Percentiles rank a stretch among this genome's conserved stretches.
Conservation (phyloP, 2,329 filamentous ascomycete genomes). For the Pseudocercospora macadamiae region DNA sequence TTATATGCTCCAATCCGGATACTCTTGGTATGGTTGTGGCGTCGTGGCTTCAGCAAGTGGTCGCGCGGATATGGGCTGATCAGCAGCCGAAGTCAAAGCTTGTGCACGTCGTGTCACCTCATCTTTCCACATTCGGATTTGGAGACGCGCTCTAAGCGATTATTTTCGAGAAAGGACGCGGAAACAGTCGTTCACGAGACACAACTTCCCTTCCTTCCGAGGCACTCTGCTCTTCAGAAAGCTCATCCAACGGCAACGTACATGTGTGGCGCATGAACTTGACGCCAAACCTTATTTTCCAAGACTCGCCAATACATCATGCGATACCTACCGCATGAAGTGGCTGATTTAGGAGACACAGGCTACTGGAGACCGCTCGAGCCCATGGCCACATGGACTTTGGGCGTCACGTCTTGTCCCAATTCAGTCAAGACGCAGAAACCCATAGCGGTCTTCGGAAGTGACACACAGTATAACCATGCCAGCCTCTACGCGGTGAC, state of each 20-base stretch:
- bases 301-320: too few relatives aligned
- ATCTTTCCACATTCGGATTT: not conserved
- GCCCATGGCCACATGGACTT: not conserved
- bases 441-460: too few relatives aligned
- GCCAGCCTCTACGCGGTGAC: not conserved
- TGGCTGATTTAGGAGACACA: not conserved
- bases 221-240: not conserved
- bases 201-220: too few relatives aligned
- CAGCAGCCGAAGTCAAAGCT: too few relatives aligned
- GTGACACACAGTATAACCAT: not conserved
- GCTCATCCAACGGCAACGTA: too few relatives aligned
- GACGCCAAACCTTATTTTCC: too few relatives aligned
- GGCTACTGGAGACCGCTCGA: not conserved
- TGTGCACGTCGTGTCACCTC: not conserved
- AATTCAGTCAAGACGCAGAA: not conserved
- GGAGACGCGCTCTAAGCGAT: not conserved
- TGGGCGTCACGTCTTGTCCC: not conserved
- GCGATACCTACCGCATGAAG: not conserved
- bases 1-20: too few relatives aligned
- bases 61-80: too few relatives aligned
- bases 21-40: too few relatives aligned
- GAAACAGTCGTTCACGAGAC: too few relatives aligned
- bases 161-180: not conserved
- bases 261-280: too few relatives aligned
- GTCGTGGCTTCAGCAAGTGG: too few relatives aligned